Conservation (phyloP, 306 rosid genomes). For the Mucuna pruriens region DNA sequence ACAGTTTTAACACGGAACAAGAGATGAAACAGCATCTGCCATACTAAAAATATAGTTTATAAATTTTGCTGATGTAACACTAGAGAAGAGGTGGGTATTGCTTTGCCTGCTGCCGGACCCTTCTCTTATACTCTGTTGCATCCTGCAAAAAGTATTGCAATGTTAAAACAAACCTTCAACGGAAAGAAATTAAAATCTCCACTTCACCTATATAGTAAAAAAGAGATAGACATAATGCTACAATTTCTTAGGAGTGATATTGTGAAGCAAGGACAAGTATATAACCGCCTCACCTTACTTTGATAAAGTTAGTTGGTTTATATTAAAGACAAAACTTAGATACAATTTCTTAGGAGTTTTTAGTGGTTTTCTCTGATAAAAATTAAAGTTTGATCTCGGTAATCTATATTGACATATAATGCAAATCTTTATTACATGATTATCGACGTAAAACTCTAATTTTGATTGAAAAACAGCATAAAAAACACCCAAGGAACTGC, state of each 20-base stretch:
- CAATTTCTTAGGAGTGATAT: neutral
- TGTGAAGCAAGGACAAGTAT: constrained; percentile 8
- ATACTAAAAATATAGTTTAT: constrained; percentile 42
- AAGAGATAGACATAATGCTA: neutral
- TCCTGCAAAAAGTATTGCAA: constrained; percentile 58
- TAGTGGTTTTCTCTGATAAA: too few relatives aligned
- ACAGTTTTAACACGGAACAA: constrained; percentile 36
- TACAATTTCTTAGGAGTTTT: too few relatives aligned
- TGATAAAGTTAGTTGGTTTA: neutral
- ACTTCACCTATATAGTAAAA: neutral
- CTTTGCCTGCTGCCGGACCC: constrained; percentile 92
- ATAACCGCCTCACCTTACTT: constrained; percentile 6
- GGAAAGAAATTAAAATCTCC: neutral
- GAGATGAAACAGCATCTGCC: constrained; percentile 51
- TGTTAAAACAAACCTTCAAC: neutral
- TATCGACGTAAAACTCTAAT: too few relatives aligned
- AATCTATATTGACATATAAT: too few relatives aligned
- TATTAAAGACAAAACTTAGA: too few relatives aligned
- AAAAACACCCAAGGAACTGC: too few relatives aligned
- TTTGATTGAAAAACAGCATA: too few relatives aligned
- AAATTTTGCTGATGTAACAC: constrained; percentile 40
- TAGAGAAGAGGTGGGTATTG: constrained; percentile 82
- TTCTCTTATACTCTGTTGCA: constrained; percentile 78
- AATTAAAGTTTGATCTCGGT: too few relatives aligned
- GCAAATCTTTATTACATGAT: too few relatives aligned